Evolutionary conservation across 208 protist species (phyloP), one percentile per base, ranked within the genome.

Genomic region (Polymyxa betae): DNA sequence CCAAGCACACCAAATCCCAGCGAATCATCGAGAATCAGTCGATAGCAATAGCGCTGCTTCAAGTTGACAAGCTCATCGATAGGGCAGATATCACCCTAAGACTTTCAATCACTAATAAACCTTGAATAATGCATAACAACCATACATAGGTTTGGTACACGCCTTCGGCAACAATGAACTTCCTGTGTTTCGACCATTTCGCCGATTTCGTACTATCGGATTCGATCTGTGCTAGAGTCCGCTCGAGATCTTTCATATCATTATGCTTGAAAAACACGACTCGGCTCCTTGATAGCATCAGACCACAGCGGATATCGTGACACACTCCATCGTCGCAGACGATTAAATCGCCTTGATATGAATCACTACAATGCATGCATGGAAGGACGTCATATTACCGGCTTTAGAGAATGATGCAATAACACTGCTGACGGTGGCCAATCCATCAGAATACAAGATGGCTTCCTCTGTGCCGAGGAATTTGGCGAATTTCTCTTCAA

Each of bases 11-110:
- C 98, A 90, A 99, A 96, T 29, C 96, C 96, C 89, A 97, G 95
- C 77, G 96, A 96, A 92, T 99, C 98, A 68, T 99, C 98, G 16
- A 99, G 91, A 0, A 99, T 96, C 32, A 99, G 90, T 54, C 96
- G 94, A 93, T 97, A 98, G 88, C 97, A 96, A 93, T 98, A 98
- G 90, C 95, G 95, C 29, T 97, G 91, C 91, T 98, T 98, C 29
- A 99, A 95, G 89, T 92, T 93, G 12, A 98, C 82, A 72, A 98
- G 95, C 89, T 96, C 88, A 16, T 95, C 93, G 40, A 99, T 94
- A 38, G 95, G 93, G 88, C 94, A 95, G 24, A 95, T 90, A 12
- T 93, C 89, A n/a, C 90, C 90, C 60, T 91, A 43, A 82, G n/a
- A 20, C 35, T 82, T 43, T n/a, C n/a, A n/a, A n/a, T n/a, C 72